Evolutionary conservation across 1,284 basidiomycete genomes (phyloP).

Genomic region (Rugosomyces carneus): DNA sequence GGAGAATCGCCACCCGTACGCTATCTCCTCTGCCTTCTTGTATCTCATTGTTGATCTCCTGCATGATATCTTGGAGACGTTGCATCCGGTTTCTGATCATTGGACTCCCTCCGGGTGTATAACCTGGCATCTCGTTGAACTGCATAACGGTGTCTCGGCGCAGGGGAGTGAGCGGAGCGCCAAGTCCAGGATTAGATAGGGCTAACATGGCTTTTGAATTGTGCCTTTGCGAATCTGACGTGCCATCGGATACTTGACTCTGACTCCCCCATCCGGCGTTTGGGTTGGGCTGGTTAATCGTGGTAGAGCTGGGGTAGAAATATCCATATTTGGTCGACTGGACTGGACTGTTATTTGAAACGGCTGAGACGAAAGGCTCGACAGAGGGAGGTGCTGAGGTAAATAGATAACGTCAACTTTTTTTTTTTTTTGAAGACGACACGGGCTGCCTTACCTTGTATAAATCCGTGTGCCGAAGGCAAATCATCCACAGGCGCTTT

Average conservation of each 20-base stretch:
- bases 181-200: not conserved
- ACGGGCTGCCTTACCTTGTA: not conserved
- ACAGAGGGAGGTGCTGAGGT: not conserved
- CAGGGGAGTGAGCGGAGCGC: not conserved
- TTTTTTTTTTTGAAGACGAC: too few relatives aligned
- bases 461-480: not conserved
- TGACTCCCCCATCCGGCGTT: not conserved
- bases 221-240: not conserved
- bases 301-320: not conserved
- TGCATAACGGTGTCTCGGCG: not conserved
- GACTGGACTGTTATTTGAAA: not conserved
- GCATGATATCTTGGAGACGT: constrained; percentile 5
- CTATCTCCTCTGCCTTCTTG: not conserved
- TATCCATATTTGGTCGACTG: not conserved
- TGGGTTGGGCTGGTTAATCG: not conserved
- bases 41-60: constrained; percentile 6
- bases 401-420: not conserved
- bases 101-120: not conserved
- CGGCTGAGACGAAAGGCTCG: not conserved
- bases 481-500: not conserved
- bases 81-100: constrained; percentile 4
- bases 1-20: not conserved
- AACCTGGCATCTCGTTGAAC: not conserved
- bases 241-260: not conserved
- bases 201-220: not conserved